Conservation (phyloP, 228 moss, liverwort and hornwort genomes). For the Sphagnum fallax region DNA sequence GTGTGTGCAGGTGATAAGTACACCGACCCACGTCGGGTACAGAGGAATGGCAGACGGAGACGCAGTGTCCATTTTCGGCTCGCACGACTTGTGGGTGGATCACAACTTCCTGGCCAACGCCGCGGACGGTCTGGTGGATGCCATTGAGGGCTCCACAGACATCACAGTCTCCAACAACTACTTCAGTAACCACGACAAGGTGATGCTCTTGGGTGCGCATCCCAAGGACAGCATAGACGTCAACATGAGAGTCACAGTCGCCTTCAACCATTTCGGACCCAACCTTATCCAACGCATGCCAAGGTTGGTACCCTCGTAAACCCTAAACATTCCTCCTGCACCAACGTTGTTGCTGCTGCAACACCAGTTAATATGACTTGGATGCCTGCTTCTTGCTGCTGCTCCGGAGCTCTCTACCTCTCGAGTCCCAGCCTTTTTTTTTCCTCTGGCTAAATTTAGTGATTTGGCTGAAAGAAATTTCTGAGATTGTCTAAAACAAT, state of each 20-base stretch:
- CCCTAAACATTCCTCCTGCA: too few species aligned
- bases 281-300: conserved; percentile 65
- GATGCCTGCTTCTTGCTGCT: too few species aligned
- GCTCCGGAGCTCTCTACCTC: too few species aligned
- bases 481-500: too few species aligned
- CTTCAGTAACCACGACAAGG: conserved; percentile 75
- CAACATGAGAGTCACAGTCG: conserved; percentile 68
- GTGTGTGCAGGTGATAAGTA: conserved; percentile 26
- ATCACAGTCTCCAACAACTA: conserved; percentile 83
- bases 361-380: too few species aligned
- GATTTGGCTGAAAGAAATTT: too few species aligned
- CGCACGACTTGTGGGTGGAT: conserved; percentile 67
- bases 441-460: too few species aligned
- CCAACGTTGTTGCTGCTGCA: too few species aligned
- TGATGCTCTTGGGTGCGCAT: conserved; percentile 84
- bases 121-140: conserved; percentile 68
- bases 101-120: conserved; percentile 56
- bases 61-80: conserved; percentile 51
- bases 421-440: too few species aligned
- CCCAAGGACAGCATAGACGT: conserved; percentile 53
- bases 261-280: conserved; percentile 72
- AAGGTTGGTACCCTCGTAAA: conserved; percentile 21
- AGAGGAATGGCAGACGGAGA: conserved; percentile 65
- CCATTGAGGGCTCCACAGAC: conserved; percentile 54
- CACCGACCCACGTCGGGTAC: conserved; percentile 41